These are phyloP conservation scores for Candida railenensis DNA, from an alignment of 805 yeast genomes.

Conservation along the genomic window DNA sequence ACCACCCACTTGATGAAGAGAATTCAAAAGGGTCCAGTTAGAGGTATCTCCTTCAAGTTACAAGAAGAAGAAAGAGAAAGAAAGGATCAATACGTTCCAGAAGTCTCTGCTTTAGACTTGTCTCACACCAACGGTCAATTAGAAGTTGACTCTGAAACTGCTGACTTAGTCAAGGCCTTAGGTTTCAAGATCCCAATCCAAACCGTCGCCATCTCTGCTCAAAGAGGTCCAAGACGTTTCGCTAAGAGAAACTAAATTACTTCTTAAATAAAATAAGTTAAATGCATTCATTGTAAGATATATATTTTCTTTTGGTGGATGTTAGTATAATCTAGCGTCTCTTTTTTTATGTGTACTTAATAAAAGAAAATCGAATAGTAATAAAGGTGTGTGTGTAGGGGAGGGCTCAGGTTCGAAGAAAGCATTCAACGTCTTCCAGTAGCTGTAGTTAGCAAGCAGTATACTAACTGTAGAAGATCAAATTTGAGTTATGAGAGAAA, in stretches of 20 bases:
- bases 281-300: constrained; percentile 26
- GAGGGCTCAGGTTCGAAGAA: too few species aligned
- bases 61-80: constrained; percentile 99
- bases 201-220: constrained; percentile 84
- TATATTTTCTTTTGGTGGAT: constrained; percentile 7
- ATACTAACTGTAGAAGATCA: too few species aligned
- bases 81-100: constrained; percentile 99
- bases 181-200: constrained; percentile 86
- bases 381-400: too few species aligned
- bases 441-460: too few species aligned
- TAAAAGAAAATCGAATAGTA: constrained; percentile 12
- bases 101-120: constrained; percentile 98
- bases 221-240: constrained; percentile 88
- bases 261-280: constrained; percentile 22
- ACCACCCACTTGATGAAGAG: constrained; percentile 99
- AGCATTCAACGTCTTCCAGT: too few species aligned
- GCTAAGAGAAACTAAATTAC: constrained; percentile 76
- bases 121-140: constrained; percentile 94
- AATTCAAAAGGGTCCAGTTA: constrained; percentile 99
- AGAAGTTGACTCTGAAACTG: constrained; percentile 96
- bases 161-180: constrained; percentile 88
- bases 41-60: constrained; percentile 99
- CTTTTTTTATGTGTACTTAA: constrained; percentile 13
- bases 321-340: constrained; percentile 11
- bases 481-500: too few species aligned